Percentiles rank a stretch among this genome's conserved stretches.
Conservation (phyloP, 129 eudicot species). For the Scalesia atractyloides region DNA sequence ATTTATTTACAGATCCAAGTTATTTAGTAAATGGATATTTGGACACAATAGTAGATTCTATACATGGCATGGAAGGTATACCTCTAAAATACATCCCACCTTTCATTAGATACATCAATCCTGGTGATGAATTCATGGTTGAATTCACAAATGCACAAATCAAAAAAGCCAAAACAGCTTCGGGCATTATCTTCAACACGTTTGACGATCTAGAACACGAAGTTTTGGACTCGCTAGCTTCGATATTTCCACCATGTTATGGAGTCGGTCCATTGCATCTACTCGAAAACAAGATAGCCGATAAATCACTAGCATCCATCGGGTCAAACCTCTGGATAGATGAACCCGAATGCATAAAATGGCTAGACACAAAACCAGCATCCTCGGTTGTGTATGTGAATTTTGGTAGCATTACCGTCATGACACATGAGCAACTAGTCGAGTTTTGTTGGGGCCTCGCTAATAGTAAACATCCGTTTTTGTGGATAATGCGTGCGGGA, state of each 20-base stretch:
- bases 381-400: constrained; percentile 49
- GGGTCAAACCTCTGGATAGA: constrained; percentile 52
- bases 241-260: constrained; percentile 33
- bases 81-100: constrained; percentile 40
- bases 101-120: constrained; percentile 38
- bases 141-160: constrained; percentile 27
- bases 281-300: constrained; percentile 6
- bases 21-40: constrained; percentile 35
- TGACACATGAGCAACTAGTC: constrained; percentile 35
- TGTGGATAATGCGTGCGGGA: constrained; percentile 41
- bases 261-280: constrained; percentile 46
- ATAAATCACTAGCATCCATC: constrained; percentile 21
- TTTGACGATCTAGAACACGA: constrained; percentile 35
- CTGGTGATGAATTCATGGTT: constrained; percentile 39
- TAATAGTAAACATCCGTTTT: constrained; percentile 32
- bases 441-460: constrained; percentile 48
- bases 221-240: constrained; percentile 22
- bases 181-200: constrained; percentile 38
- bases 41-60: constrained; percentile 35
- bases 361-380: constrained; percentile 45
- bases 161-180: constrained; percentile 27
- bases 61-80: constrained; percentile 42
- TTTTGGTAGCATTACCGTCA: constrained; percentile 49
- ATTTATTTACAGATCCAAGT: constrained; percentile 30
- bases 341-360: constrained; percentile 38